phyloP scores from a whole-genome alignment of 2,329 filamentous ascomycete species.

The Talaromyces sp. region DNA sequence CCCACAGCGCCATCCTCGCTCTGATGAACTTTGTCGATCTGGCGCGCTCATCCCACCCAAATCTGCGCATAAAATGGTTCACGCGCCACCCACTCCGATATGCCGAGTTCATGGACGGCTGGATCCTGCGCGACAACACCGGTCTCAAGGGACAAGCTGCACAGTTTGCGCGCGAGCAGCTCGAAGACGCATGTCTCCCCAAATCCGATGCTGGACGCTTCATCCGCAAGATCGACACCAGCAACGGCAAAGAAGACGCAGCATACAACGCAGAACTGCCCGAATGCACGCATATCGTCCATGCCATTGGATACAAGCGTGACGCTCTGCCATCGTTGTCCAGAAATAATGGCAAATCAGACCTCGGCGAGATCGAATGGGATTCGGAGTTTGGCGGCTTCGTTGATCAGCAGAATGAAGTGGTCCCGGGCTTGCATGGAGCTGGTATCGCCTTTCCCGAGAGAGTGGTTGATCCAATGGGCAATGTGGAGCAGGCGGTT shows the following conservation, averaged over 20 bases:
- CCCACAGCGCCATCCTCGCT: slow-evolving; percentile 59
- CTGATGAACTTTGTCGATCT: slow-evolving; percentile 57
- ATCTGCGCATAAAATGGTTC: slow-evolving; percentile 58
- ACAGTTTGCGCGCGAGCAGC: slow-evolving; percentile 53
- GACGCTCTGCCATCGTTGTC: slow-evolving; percentile 47
- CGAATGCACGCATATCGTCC: slow-evolving; percentile 49
- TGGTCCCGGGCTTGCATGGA: slow-evolving; percentile 52
- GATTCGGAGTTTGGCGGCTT: slow-evolving; percentile 37
- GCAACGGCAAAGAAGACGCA: slow-evolving; percentile 35
- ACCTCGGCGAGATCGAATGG: slow-evolving; percentile 21
- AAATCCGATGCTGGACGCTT: slow-evolving; percentile 43
- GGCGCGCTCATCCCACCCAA: slow-evolving; percentile 46
- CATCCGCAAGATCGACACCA: slow-evolving; percentile 45
- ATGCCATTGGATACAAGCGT: slow-evolving; percentile 55
- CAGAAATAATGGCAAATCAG: slow-evolving; percentile 24
- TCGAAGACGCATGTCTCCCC: slow-evolving; percentile 49
- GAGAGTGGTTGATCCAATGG: slow-evolving; percentile 54
- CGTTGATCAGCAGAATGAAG: slow-evolving; percentile 37
- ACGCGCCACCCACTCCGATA: slow-evolving; percentile 57
- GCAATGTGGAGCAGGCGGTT: slow-evolving; percentile 58
- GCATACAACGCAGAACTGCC: slow-evolving; percentile 45
- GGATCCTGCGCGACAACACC: slow-evolving; percentile 62
- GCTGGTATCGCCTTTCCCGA: slow-evolving; percentile 63
- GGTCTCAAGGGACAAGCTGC: slow-evolving; percentile 60
- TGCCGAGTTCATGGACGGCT: slow-evolving; percentile 57